Percentiles rank a stretch among this genome's conserved stretches.
Evolutionary conservation across 2,329 filamentous ascomycete genomes (phyloP).

Genomic region (Parascedosporium putredinis): DNA sequence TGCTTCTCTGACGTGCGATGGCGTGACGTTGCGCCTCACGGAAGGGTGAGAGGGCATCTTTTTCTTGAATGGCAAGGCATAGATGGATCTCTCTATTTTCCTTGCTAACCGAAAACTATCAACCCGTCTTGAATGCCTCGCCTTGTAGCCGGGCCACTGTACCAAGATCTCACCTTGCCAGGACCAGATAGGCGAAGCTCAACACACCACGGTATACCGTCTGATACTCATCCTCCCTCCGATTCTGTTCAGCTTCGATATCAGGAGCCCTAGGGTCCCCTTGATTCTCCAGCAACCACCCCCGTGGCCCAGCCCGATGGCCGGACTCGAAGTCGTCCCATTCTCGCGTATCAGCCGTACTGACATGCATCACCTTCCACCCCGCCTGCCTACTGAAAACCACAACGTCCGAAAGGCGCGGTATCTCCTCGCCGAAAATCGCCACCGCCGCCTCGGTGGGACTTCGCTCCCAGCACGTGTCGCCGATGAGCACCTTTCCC

Average conservation of each 20-base stretch:
- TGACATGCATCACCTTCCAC: slow-evolving; percentile 11
- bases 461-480: slow-evolving; percentile 11
- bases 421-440: slow-evolving; percentile 8
- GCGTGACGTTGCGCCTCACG: too few relatives aligned
- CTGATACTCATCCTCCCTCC: slow-evolving; percentile 9
- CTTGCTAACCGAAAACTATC: too few relatives aligned
- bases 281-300: slow-evolving; percentile 9
- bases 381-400: slow-evolving; percentile 9
- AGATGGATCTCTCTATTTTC: too few relatives aligned
- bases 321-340: slow-evolving; percentile 13
- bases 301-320: slow-evolving; percentile 9
- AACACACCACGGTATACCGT: slow-evolving; percentile 8
- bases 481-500: slow-evolving; percentile 11
- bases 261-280: background rate
- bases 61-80: too few relatives aligned
- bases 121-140: too few relatives aligned
- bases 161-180: slow-evolving; percentile 11
- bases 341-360: slow-evolving; percentile 10
- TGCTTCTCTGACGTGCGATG: too few relatives aligned
- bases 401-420: slow-evolving; percentile 5
- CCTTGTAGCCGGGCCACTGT: too few relatives aligned
- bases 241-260: slow-evolving; percentile 3
- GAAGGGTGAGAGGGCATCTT: too few relatives aligned
- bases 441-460: slow-evolving; percentile 5
- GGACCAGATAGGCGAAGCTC: slow-evolving; percentile 10